These are phyloP conservation scores for Russula earlei DNA, from an alignment of 768 basidiomycete species.

Conservation along the genomic window DNA sequence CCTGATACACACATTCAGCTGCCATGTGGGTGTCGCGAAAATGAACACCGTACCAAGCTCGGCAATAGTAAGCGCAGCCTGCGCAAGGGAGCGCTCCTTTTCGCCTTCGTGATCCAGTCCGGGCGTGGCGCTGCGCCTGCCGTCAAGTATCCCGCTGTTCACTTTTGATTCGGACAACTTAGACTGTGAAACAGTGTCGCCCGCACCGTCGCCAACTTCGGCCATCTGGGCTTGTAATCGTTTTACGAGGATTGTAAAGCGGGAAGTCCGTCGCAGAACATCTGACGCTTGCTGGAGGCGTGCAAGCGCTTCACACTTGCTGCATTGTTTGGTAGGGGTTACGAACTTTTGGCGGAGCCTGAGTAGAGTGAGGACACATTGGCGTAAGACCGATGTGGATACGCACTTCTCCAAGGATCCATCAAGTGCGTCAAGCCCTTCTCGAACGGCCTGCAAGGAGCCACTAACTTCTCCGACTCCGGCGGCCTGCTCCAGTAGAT, in stretches of 20 bases:
- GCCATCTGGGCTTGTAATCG: slow-evolving; percentile 81
- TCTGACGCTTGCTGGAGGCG: slow-evolving; percentile 79
- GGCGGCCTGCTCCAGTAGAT: slow-evolving; percentile 74
- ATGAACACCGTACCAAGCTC: slow-evolving; percentile 60
- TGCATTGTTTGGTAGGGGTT: slow-evolving; percentile 72
- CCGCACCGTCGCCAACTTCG: slow-evolving; percentile 37
- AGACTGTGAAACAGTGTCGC: slow-evolving; percentile 2
- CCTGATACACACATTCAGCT: slow-evolving; percentile 1
- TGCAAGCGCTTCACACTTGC: slow-evolving; percentile 62
- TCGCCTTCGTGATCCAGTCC: slow-evolving; percentile 53
- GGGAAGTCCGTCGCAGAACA: slow-evolving; percentile 69
- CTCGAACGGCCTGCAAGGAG: slow-evolving; percentile 55
- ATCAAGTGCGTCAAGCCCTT: slow-evolving; percentile 66
- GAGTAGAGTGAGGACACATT: background rate
- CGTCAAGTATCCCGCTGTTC: slow-evolving; percentile 10
- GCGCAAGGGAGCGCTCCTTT: slow-evolving; percentile 79
- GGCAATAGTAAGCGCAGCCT: slow-evolving; percentile 90
- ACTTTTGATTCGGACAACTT: slow-evolving; percentile 15
- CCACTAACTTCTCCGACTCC: slow-evolving; percentile 61
- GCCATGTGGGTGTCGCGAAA: background rate
- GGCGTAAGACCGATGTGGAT: background rate
- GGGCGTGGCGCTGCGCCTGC: slow-evolving; percentile 11
- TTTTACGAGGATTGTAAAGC: slow-evolving; percentile 77
- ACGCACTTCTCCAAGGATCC: slow-evolving; percentile 67
- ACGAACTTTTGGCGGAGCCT: slow-evolving; percentile 83